Evolutionary conservation across 345 rosid species (phyloP).

Genomic region (Rubroshorea leprosula): DNA sequence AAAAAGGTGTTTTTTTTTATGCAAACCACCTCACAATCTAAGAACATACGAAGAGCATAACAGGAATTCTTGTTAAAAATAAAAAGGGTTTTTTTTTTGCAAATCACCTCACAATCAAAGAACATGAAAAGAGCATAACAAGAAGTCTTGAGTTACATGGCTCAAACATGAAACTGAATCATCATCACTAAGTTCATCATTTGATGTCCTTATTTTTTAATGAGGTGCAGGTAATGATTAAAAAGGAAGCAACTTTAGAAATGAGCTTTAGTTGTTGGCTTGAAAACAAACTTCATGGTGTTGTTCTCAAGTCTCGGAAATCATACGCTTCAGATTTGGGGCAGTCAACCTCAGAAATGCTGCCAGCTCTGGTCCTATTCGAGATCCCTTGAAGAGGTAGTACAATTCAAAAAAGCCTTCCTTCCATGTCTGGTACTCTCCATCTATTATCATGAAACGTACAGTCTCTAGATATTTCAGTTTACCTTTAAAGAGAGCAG

Average conservation of each 20-base stretch:
- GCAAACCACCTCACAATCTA: not conserved
- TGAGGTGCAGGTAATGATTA: too few relatives aligned
- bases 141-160: too few relatives aligned
- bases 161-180: not conserved
- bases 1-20: not conserved
- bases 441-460: not conserved
- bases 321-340: not conserved
- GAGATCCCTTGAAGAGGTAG: not conserved
- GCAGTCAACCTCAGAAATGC: not conserved
- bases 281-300: not conserved
- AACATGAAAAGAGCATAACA: too few relatives aligned
- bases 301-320: not conserved
- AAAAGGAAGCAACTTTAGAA: too few relatives aligned
- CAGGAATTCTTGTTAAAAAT: too few relatives aligned
- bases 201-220: not conserved
- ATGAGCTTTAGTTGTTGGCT: too few relatives aligned
- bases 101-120: not conserved
- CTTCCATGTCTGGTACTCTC: not conserved
- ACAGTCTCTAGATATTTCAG: not conserved
- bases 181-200: not conserved
- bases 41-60: too few relatives aligned
- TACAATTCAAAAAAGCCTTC: not conserved
- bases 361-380: not conserved
- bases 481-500: too few relatives aligned
- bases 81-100: not conserved